Evolutionary conservation across 129 eudicot species (phyloP), one percentile per base, ranked within the genome.

Genomic region (Arctium minus): DNA sequence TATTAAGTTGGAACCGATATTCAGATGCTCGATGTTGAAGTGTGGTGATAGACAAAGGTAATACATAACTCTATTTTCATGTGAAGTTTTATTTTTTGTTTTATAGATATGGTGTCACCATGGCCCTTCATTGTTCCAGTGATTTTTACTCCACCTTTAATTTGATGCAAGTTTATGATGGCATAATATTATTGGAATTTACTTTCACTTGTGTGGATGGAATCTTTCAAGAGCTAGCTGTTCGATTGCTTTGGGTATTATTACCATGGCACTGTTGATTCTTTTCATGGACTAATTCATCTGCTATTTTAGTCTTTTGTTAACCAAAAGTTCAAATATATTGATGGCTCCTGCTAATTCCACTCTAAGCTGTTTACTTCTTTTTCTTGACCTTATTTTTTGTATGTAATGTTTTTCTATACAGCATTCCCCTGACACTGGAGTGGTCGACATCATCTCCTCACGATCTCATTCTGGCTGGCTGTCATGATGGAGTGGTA

Each of bases 401-500:
- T 17, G 53, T 42, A 76, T 83, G 13, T 37, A 75, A 68, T 53
- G 29, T 76, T 78, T 30, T 77, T 12, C 64, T 78, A 68, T 67
- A 73, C 96, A 96, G 99, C 81, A 92, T 93, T 82, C 99, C 99
- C 67, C 73, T 91, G 64, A 90, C 96, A 46, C 37, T 96, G 87
- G 99, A 93, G 90, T 96, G 99, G 99, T 96, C 99, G 37, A 70
- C 92, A 75, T 88, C 98, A 62, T 78, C 96, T 82, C 94, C 97
- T 13, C 96, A 93, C 84, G 98, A 96, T 93, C 91, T 89, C 84
- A 87, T 96, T 85, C 81, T 92, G 76, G 97, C 94, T 68, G 99
- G 99, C 79, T 96, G 99, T 90, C 98, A 96, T 80, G 99, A 96
- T 81, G 99, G 99, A 93, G 88, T 88, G 99, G 99, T 96, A 93